Conservation (phyloP, 1,139 yeast species). For the Geotrichum europaeum region DNA sequence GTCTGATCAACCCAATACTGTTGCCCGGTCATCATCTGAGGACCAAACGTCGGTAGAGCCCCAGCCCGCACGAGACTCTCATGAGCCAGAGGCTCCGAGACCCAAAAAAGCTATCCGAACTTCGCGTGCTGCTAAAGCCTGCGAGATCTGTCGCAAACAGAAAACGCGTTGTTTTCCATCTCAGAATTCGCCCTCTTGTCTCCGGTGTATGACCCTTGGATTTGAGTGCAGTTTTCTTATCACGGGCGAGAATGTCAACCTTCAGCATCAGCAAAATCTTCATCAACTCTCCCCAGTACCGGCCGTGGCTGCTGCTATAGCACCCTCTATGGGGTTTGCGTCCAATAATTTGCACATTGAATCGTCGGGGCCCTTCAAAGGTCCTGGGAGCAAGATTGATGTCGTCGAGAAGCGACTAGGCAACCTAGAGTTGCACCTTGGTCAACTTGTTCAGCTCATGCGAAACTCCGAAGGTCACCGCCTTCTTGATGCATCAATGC, state of each 20-base stretch:
- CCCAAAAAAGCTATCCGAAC: constrained; percentile 13
- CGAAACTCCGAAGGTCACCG: not conserved
- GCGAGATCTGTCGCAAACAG: constrained; percentile 53
- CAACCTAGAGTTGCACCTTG: not conserved
- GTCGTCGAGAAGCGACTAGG: not conserved
- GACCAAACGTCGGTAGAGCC: not conserved
- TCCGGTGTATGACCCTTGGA: constrained; percentile 50
- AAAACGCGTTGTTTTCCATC: constrained; percentile 59
- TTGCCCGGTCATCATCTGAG: not conserved
- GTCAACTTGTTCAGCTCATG: constrained; percentile 4
- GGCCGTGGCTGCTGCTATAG: not conserved
- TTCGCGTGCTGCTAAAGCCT: constrained; percentile 43
- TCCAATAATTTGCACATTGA: not conserved
- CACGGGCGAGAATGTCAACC: constrained; percentile 12
- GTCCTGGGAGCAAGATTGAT: not conserved
- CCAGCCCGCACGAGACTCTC: not conserved
- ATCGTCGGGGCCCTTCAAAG: not conserved
- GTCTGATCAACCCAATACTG: not conserved
- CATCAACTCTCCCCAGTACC: not conserved
- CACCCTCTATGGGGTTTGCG: not conserved
- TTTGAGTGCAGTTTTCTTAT: constrained; percentile 46
- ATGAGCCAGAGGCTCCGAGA: not conserved
- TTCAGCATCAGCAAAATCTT: constrained; percentile 14
- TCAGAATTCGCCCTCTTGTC: constrained; percentile 44
- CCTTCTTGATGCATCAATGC: not conserved